Percentiles rank a stretch among this genome's conserved stretches.
These are phyloP conservation scores for Austroboletus niveus DNA, from an alignment of 1,284 basidiomycete genomes.

Conservation along the genomic window DNA sequence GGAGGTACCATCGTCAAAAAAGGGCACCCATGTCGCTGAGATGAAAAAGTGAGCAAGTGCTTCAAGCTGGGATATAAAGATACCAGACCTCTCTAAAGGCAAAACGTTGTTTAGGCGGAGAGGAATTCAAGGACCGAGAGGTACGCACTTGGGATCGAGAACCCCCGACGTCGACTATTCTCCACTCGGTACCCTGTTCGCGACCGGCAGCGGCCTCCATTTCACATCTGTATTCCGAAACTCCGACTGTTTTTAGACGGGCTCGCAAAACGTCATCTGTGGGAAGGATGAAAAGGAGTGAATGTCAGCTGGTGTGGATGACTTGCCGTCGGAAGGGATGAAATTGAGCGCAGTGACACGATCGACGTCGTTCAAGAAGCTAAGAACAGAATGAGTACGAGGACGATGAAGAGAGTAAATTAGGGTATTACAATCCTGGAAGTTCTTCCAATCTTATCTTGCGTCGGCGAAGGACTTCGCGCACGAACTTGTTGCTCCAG, in stretches of 20 bases:
- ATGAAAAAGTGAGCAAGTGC: conserved; percentile 4
- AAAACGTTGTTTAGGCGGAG: conserved; percentile 10
- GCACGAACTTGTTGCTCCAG: conserved; percentile 62
- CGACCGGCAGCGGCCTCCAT: conserved; percentile 68
- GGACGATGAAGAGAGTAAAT: not conserved
- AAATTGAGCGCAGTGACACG: conserved; percentile 63
- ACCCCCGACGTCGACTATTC: conserved; percentile 78
- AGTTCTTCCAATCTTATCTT: conserved; percentile 70
- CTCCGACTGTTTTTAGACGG: conserved; percentile 72
- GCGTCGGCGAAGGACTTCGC: conserved; percentile 53
- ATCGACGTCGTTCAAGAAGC: conserved; percentile 70
- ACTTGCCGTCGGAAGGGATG: conserved; percentile 64
- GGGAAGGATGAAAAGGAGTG: conserved; percentile 6
- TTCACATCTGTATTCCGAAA: conserved; percentile 75
- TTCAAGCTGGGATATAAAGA: not conserved
- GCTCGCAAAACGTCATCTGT: conserved; percentile 73
- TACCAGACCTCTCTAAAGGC: conserved; percentile 25
- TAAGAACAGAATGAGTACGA: conserved; percentile 26
- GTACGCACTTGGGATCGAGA: conserved; percentile 64
- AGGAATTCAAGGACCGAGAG: conserved; percentile 1
- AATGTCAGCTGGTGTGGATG: not conserved
- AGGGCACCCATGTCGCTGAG: conserved; percentile 66
- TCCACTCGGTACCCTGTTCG: conserved; percentile 74
- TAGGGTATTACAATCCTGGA: conserved; percentile 62
- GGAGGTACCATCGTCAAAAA: conserved; percentile 67